These are phyloP conservation scores for Colletotrichum karsti DNA, from an alignment of 2,329 filamentous ascomycete species.

Conservation along the genomic window DNA sequence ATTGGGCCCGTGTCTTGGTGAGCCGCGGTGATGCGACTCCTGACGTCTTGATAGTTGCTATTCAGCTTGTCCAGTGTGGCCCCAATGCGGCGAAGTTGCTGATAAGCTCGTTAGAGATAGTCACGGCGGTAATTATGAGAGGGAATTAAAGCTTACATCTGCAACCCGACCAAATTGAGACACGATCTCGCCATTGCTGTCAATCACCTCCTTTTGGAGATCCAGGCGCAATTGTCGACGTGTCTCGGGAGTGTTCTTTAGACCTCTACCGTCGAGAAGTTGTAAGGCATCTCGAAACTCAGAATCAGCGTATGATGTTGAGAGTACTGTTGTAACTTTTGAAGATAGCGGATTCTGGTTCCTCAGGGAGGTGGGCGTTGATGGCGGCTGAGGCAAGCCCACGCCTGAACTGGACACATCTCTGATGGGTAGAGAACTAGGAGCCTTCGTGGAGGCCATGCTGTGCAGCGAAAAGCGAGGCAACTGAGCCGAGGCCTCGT, in stretches of 20 bases:
- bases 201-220: constrained; percentile 90
- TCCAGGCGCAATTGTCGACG: constrained; percentile 83
- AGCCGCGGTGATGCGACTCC: constrained; percentile 77
- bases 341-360: constrained; percentile 75
- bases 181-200: constrained; percentile 90
- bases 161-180: constrained; percentile 89
- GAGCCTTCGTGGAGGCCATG: constrained; percentile 7
- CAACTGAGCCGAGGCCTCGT: neutral
- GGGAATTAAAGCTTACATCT: constrained; percentile 67
- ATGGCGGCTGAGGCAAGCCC: constrained; percentile 25
- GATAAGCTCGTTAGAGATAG: constrained; percentile 7
- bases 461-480: neutral
- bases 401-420: constrained; percentile 19
- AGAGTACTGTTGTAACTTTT: constrained; percentile 86
- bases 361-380: constrained; percentile 44
- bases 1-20: constrained; percentile 78
- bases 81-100: constrained; percentile 91
- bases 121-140: neutral
- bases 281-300: constrained; percentile 88
- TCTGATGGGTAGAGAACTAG: constrained; percentile 6
- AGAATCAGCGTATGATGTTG: constrained; percentile 89
- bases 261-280: constrained; percentile 76
- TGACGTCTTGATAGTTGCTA: constrained; percentile 81
- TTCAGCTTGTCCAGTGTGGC: constrained; percentile 81
- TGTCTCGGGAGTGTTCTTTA: constrained; percentile 80